Base-by-base conservation (phyloP, 495 filamentous ascomycete genomes). In the Stereocaulon alpinum region DNA sequence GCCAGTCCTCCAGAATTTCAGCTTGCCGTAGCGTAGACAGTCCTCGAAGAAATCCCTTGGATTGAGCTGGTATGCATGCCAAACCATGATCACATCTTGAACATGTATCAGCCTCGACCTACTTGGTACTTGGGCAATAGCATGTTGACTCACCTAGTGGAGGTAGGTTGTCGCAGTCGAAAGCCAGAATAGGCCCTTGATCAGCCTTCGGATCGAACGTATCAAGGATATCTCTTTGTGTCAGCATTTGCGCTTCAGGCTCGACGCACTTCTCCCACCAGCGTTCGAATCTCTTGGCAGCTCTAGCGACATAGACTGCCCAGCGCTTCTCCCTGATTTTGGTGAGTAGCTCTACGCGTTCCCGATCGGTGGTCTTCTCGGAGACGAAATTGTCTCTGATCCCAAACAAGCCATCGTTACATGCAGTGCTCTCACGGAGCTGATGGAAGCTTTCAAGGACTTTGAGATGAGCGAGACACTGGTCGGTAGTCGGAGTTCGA, bases 1-100 rank as follows among this genome's bases (percentile, higher is more conserved):
- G 3, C 82, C 82, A 3, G 79, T 76, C 6, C 66, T 70, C 82
- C 87, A 91, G 27, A 91, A 69, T 3, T 71, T 64, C 59, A 78
- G 74, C 41, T 84, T 71, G 0, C 80, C 82, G 29, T 76, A 72
- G 20, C 87, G 76, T 52, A 92, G 71, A 63, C 85, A 85, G 67
- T 95, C 90, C 64, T 95, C 89, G 3, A 89, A 78, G 67, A 84
- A 95, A 45, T 74, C 73, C 30, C 86, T 75, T 2, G 90, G 90
- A 62, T 92, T 94, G 4, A 95, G 79, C 83, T 91, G 84, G 63
- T 89, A 87, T 1, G 86, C 75, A 70, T 95, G 90, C 88, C 87
- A 93, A 0, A 94, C 88, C 88, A 95, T 89, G 47, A 95, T 71
- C 3, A 95, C 82, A 68, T 95, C 89, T 84, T 65, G 10, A 42